Conservation (phyloP, 306 rosid species). For the Crotalaria pallida region DNA sequence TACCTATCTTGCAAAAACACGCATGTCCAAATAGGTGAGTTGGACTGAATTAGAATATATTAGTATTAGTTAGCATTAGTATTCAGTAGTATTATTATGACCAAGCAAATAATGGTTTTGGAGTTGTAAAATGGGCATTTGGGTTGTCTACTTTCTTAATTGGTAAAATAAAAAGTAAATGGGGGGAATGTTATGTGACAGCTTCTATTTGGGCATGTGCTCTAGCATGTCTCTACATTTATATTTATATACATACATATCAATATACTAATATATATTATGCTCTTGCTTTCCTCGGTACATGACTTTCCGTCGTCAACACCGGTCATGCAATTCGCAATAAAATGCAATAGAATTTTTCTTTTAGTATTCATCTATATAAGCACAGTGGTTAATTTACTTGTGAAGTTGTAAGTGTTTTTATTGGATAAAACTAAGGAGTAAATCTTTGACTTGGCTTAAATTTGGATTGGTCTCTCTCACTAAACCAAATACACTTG, state of each 20-base stretch:
- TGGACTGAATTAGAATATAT: neutral
- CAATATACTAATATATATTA: too few relatives aligned
- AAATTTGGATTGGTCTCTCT: too few relatives aligned
- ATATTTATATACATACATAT: neutral
- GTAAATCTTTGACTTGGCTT: too few relatives aligned
- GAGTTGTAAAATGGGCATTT: neutral
- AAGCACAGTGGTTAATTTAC: too few relatives aligned
- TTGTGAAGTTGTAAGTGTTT: too few relatives aligned
- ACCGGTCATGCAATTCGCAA: neutral
- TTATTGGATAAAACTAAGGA: too few relatives aligned
- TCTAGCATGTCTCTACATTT: neutral
- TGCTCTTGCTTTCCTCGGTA: neutral
- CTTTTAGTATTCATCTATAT: too few relatives aligned
- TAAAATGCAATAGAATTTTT: neutral
- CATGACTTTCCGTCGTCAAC: neutral
- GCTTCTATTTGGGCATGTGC: conserved; percentile 8
- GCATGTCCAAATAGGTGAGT: conserved; percentile 18
- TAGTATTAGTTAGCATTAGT: neutral
- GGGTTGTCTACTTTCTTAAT: neutral
- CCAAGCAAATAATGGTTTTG: neutral
- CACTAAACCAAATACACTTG: too few relatives aligned
- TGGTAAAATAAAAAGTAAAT: neutral
- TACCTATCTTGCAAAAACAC: conserved; percentile 12
- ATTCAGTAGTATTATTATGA: neutral
- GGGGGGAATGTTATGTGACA: neutral